A percentile compares a stretch with the other conserved stretches of the same genome.
phyloP scores from a whole-genome alignment of 345 rosid species.

The Murraya paniculata region DNA sequence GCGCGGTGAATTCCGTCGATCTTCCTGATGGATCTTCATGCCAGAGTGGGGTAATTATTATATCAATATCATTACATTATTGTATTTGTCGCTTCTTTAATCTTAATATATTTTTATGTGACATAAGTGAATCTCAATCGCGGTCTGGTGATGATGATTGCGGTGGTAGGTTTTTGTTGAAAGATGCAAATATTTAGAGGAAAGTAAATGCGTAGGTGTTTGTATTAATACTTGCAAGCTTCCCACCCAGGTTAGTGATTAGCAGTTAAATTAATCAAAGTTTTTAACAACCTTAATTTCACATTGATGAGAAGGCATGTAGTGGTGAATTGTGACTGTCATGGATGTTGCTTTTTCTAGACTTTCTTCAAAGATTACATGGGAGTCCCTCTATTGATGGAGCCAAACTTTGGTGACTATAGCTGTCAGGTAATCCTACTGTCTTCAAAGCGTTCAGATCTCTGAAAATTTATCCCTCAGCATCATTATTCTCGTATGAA shows the following conservation, averaged over 20 bases:
- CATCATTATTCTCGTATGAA: too few relatives aligned
- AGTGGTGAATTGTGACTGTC: not conserved
- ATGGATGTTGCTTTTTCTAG: conserved; percentile 27
- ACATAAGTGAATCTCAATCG: not conserved
- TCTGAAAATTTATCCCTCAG: too few relatives aligned
- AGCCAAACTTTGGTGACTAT: conserved; percentile 84
- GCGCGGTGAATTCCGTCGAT: conserved; percentile 67
- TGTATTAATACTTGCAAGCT: conserved; percentile 86
- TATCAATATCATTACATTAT: too few relatives aligned
- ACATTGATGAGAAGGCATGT: too few relatives aligned
- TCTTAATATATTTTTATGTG: not conserved
- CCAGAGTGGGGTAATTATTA: conserved; percentile 58
- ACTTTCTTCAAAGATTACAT: conserved; percentile 74
- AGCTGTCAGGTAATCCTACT: conserved; percentile 71
- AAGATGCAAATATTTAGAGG: conserved; percentile 87
- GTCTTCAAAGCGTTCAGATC: not conserved
- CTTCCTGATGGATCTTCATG: conserved; percentile 74
- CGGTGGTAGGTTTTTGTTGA: conserved; percentile 71
- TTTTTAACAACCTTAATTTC: too few relatives aligned
- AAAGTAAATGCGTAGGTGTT: conserved; percentile 87
- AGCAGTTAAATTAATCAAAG: not conserved
- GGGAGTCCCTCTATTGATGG: conserved; percentile 88
- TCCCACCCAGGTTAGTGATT: conserved; percentile 78
- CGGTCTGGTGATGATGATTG: not conserved
- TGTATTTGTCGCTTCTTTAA: too few relatives aligned